A percentile compares a stretch with the other conserved stretches of the same genome.
These are phyloP conservation scores for Aspergillus cejpii DNA, from an alignment of 2,329 filamentous ascomycete genomes.

Conservation along the genomic window DNA sequence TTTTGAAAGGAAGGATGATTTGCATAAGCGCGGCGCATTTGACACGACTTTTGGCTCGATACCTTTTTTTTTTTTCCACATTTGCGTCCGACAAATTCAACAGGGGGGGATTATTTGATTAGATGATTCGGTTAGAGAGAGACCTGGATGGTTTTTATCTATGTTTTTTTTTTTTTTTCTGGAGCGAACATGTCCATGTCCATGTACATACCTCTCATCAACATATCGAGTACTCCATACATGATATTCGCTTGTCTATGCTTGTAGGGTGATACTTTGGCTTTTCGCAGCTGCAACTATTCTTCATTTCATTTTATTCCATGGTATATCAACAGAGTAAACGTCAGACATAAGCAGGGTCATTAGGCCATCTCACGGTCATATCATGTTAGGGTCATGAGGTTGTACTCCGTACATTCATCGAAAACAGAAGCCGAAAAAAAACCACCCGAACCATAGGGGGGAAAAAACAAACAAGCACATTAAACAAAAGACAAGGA, in stretches of 20 bases:
- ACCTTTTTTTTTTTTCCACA: background rate
- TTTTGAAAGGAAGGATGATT: too few relatives aligned
- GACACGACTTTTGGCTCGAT: slow-evolving; percentile 1
- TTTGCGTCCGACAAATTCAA: slow-evolving; percentile 1
- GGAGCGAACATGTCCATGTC: slow-evolving; percentile 2
- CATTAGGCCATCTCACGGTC: background rate
- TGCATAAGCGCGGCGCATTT: slow-evolving; percentile 16
- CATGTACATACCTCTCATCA: slow-evolving; percentile 7
- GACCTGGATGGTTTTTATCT: background rate
- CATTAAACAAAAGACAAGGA: slow-evolving; percentile 1
- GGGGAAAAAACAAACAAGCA: background rate
- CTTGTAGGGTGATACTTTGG: too few relatives aligned
- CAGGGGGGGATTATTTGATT: slow-evolving; percentile 8
- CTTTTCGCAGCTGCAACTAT: background rate
- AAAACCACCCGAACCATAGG: background rate
- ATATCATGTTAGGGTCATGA: background rate
- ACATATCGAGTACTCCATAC: background rate
- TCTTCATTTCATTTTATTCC: background rate
- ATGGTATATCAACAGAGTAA: too few relatives aligned
- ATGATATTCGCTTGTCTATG: background rate
- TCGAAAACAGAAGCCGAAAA: background rate
- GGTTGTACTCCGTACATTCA: too few relatives aligned
- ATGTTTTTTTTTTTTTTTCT: background rate
- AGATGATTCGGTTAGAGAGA: background rate
- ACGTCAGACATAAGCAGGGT: background rate